Evolutionary conservation across 1,284 basidiomycete genomes (phyloP), one percentile per base, ranked within the genome.

Genomic region (Peniophora sp.): DNA sequence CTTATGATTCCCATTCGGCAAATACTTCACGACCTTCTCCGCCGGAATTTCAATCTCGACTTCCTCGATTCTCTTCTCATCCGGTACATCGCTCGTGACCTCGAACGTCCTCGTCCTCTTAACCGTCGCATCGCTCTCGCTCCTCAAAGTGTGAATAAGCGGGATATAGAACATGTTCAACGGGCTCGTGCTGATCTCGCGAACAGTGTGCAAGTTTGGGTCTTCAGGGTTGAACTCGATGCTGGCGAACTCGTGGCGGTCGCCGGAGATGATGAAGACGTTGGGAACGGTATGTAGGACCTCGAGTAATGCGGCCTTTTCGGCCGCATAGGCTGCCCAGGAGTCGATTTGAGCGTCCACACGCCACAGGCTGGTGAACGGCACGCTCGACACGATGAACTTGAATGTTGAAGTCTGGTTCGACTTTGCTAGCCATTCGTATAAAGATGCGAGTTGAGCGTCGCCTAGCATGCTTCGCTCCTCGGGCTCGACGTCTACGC

Each of bases 371-470:
- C 79, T 79, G 39, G 85, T 89, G 66, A 93, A 85, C 0, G 89
- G 89, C 2, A 91, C 85, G 9, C 83, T 86, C 11, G 79, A 77
- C 20, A 88, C 77, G 51, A 93, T 73, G 63, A 93, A 91, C 66
- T 92, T 92, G 77, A 89, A 92, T 0, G 85, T 81, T 2, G 81
- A 74, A 0, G 89, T 92, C 50, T 71, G 64, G 66, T 92, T 92
- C 45, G 84, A 84, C 76, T 74, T 75, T 1, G 71, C 69, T 1
- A 86, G 69, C 89, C 89, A 92, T 50, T 75, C 64, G 55, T 82
- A 70, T 45, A 92, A 69, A 0, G 78, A 80, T 2, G 74, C 66
- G 35, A 89, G 71, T 63, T 92, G 89, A 47, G 67, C 59, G 38
- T 79, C 75, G 19, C 90, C 89, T 6, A 93, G 77, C 83, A 92